These are phyloP conservation scores for Brassica hybrid DNA, from an alignment of 441 rosid species.

Conservation along the genomic window DNA sequence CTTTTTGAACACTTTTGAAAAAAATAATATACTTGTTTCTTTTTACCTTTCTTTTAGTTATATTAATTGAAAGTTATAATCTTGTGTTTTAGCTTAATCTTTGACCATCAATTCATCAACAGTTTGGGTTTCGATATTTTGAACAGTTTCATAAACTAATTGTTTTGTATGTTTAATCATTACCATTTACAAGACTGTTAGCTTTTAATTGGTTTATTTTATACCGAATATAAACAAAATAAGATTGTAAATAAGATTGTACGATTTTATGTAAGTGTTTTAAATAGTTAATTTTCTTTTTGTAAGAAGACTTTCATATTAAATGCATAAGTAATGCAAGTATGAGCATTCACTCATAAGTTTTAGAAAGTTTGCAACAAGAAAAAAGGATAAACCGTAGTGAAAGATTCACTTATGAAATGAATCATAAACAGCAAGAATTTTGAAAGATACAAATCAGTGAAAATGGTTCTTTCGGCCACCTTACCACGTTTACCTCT, in stretches of 20 bases:
- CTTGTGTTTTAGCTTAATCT: constrained; percentile 21
- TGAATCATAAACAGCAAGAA: too few relatives aligned
- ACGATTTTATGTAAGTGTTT: too few relatives aligned
- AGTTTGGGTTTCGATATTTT: constrained; percentile 17
- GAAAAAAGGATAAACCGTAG: too few relatives aligned
- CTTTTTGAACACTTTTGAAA: constrained; percentile 32
- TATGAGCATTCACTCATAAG: too few relatives aligned
- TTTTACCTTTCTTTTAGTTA: neutral
- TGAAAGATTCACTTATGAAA: too few relatives aligned
- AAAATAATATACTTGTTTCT: constrained; percentile 8
- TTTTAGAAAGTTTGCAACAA: too few relatives aligned
- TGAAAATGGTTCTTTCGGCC: too few relatives aligned
- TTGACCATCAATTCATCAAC: constrained; percentile 44
- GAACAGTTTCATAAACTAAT: neutral
- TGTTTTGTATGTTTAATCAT: constrained; percentile 14
- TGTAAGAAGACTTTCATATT: neutral
- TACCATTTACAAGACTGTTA: constrained; percentile 12
- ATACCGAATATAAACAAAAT: neutral
- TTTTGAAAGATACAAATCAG: too few relatives aligned
- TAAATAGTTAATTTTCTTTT: too few relatives aligned
- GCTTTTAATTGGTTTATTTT: neutral
- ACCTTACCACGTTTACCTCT: too few relatives aligned
- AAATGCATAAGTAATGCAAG: neutral
- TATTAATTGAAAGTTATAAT: constrained; percentile 26
- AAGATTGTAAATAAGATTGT: neutral